Base-by-base conservation (phyloP, 2,329 filamentous ascomycete genomes). In the Periconia digitata region DNA sequence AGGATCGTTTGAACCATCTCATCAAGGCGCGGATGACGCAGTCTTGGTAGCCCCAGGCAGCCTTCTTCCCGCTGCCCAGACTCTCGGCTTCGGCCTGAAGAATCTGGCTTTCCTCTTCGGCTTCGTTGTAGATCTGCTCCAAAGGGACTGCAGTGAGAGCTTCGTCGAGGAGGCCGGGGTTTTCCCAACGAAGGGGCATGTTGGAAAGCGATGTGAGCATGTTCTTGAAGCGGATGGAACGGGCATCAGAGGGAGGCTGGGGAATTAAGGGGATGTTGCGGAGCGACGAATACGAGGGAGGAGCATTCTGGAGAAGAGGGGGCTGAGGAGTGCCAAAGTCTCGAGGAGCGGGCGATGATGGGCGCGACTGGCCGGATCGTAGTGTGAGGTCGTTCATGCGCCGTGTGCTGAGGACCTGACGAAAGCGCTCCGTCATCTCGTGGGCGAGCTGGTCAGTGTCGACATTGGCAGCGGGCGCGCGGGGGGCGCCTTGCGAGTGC, bases 11-110 rank as follows among this genome's bases (percentile, higher is more conserved):
- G 77, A 96, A 99, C 94, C 94, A 97, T 73, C 89, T 90, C 64
- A 97, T 78, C 55, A 97, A 78, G 51, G 92, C 90, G 58, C 89
- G 83, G 65, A 97, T 87, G 46, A 96, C 90, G 71, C 92, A 99
- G 74, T 99, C 94, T 72, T 97, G 92, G 69, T 97, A 96, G 48
- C 92, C 92, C 92, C 92, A 97, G 76, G 91, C 87, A 1, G 92
- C 84, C 69, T 88, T 87, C 57, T 84, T 81, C 46, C 86, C 89
- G 47, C 88, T 84, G 17, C 89, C 89, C 76, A 96, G 85, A 58
- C 90, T 95, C 67, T 88, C 88, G 24, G 92, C 92, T 71, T 95
- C 86, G 27, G 90, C 94, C 65, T 88, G 85, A 60, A 95, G 78
- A 23, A 96, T 85, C 69, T 96, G 90, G 56, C 83, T 85, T 73